Percentiles rank a stretch among this genome's conserved stretches.
phyloP scores from a whole-genome alignment of 208 protist species.

The Leishmania amazonensis region DNA sequence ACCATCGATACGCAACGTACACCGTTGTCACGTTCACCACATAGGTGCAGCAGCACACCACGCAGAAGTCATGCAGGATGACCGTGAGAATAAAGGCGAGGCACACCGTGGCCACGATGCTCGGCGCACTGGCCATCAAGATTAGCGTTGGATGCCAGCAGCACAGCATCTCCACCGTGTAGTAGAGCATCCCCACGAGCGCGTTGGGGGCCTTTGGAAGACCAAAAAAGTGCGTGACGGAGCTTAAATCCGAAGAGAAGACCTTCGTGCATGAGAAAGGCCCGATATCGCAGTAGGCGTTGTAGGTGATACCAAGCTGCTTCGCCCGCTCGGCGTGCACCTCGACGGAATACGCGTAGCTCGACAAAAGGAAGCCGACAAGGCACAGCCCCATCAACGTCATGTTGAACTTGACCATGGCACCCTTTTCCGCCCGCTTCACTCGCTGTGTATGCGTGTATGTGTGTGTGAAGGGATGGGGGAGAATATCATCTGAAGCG shows the following conservation, averaged over 20 bases:
- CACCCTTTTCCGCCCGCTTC: too few species aligned
- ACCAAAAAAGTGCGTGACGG: conserved; percentile 53
- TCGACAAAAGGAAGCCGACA: conserved; percentile 53
- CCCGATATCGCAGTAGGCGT: conserved; percentile 71
- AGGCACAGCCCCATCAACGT: conserved; percentile 38
- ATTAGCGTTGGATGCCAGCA: conserved; percentile 42
- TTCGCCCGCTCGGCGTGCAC: conserved; percentile 37
- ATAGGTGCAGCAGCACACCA: conserved; percentile 79
- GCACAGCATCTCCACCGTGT: conserved; percentile 46
- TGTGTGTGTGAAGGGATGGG: not conserved
- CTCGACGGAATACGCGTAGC: conserved; percentile 79
- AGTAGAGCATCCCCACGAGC: conserved; percentile 61
- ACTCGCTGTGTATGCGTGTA: too few species aligned
- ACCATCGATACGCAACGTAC: conserved; percentile 46
- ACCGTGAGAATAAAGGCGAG: conserved; percentile 57
- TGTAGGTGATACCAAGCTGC: conserved; percentile 44
- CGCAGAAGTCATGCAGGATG: conserved; percentile 63
- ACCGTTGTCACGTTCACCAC: conserved; percentile 65
- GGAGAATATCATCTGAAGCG: not conserved
- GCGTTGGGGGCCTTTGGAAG: conserved; percentile 73
- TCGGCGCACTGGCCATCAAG: conserved; percentile 41
- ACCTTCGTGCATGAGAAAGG: conserved; percentile 75
- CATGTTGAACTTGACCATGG: conserved; percentile 22
- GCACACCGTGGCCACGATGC: conserved; percentile 41
- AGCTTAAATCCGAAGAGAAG: conserved; percentile 73